Evolutionary conservation across 202 grass and related monocot species (phyloP).

Genomic region (Hordeum pubiflorum): DNA sequence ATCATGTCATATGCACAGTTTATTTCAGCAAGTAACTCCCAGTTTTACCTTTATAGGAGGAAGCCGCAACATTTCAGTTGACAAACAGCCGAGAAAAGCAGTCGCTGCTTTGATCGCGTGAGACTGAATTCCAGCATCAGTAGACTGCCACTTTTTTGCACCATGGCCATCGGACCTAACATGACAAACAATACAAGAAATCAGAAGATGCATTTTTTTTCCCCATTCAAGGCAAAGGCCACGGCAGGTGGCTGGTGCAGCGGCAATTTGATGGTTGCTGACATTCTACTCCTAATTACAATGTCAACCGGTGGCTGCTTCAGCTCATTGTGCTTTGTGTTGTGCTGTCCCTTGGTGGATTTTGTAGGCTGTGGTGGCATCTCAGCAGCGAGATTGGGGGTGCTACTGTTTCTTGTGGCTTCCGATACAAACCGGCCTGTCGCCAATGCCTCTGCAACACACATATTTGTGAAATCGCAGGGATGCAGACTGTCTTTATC

Average conservation of each 20-base stretch:
- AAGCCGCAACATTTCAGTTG: slow-evolving; percentile 41
- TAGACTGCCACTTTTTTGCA: slow-evolving; percentile 61
- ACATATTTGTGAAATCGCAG: background rate
- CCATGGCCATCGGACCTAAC: slow-evolving; percentile 43
- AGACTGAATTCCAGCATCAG: slow-evolving; percentile 64
- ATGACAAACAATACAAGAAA: background rate
- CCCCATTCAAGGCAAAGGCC: background rate
- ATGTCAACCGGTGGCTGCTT: background rate
- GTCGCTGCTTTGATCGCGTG: slow-evolving; percentile 59
- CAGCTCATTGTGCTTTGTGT: background rate
- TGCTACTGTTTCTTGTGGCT: background rate
- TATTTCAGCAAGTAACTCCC: background rate
- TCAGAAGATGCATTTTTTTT: background rate
- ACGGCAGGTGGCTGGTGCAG: background rate
- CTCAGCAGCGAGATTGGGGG: background rate
- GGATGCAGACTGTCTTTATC: background rate
- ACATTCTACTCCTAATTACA: background rate
- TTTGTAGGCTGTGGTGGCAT: background rate
- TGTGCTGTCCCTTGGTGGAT: background rate
- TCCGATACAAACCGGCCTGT: background rate
- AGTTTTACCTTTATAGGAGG: slow-evolving; percentile 62
- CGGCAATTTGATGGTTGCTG: background rate
- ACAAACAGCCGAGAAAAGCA: slow-evolving; percentile 48
- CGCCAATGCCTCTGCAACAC: background rate
- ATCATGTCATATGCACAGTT: background rate